Conservation (phyloP, 2,329 filamentous ascomycete species). For the Paracoccidioides brasiliensis region DNA sequence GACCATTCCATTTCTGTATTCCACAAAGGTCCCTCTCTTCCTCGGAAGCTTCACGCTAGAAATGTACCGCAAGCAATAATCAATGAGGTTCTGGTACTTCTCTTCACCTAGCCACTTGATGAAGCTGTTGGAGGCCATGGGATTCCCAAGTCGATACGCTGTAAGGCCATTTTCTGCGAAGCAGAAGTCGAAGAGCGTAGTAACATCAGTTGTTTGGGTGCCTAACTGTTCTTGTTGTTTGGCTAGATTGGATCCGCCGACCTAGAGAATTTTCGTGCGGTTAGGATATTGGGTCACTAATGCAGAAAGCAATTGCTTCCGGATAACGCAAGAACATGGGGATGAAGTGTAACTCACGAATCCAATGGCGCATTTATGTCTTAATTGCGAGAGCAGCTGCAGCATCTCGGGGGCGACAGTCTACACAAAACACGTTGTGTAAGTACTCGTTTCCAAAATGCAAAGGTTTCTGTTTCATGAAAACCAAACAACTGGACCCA, state of each 20-base stretch:
- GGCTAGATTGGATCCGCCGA: slow-evolving; percentile 78
- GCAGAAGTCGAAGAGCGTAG: slow-evolving; percentile 87
- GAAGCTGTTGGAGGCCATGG: slow-evolving; percentile 69
- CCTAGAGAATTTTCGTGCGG: slow-evolving; percentile 18
- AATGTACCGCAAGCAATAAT: slow-evolving; percentile 48
- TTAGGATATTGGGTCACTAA: slow-evolving; percentile 1
- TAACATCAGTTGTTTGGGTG: slow-evolving; percentile 53
- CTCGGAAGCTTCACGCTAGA: slow-evolving; percentile 47
- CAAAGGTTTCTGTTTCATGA: not conserved
- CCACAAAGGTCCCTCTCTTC: slow-evolving; percentile 54
- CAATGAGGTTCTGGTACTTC: slow-evolving; percentile 49
- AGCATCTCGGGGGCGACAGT: slow-evolving; percentile 69
- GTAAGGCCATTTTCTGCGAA: slow-evolving; percentile 95
- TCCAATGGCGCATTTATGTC: slow-evolving; percentile 78
- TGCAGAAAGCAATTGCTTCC: not conserved
- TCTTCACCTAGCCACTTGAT: slow-evolving; percentile 84
- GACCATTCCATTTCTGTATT: slow-evolving; percentile 55
- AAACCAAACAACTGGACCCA: not conserved
- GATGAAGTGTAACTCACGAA: slow-evolving; percentile 38
- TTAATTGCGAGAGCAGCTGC: slow-evolving; percentile 60
- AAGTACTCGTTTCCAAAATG: not conserved
- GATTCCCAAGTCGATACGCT: slow-evolving; percentile 69
- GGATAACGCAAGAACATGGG: not conserved
- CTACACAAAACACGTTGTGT: slow-evolving; percentile 29
- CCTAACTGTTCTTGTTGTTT: slow-evolving; percentile 98